Evolutionary conservation across 148 eudicot genomes (phyloP), one percentile per base, ranked within the genome.

Genomic region (Limonium bicolor): DNA sequence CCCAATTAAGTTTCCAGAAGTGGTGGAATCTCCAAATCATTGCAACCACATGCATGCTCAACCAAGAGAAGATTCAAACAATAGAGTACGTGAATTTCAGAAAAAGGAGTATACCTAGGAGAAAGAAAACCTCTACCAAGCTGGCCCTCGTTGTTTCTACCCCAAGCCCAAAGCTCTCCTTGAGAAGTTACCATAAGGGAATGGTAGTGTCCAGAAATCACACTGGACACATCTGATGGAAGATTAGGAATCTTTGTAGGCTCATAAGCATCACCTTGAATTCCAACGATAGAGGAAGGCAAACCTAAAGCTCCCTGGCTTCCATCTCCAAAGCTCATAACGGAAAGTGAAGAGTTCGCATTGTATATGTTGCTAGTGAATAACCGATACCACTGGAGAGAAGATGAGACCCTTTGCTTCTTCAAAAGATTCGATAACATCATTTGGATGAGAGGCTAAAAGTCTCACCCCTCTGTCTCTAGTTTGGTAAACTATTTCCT

Each of bases 91-190:
- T n/a, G 13, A 21, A 15, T 23, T 2, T 16, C 32, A 26, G 41
- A 18, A 10, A 47, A 2, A 36, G 37, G 4, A 30, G 43, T 11
- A 24, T 41, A 87, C 99, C 99, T 84, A 24, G 85, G 63, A 58
- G 80, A 58, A 55, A 56, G 57, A 36, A 63, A 48, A 50, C 68
- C 66, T 38, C 99, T 84, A 33, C 94, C 95, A 30, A 92, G 99
- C 67, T 92, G 95, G 22, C 63, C 66, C 43, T 92, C 99, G 6
- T 49, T 38, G 38, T 92, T 85, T 43, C 95, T 78, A 31, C 99
- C 99, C 99, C 95, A 92, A 40, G 95, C 72, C 99, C 95, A 92
- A 50, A 85, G 45, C 42, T 85, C 78, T 19, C 95, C 95, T 39
- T 57, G 52, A 49, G 66, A 55, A 16, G 95, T 92, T 37, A 92